Evolutionary conservation across 192 early-diverging fungal genomes (phyloP).

Genomic region (Entomortierella parvispora): DNA sequence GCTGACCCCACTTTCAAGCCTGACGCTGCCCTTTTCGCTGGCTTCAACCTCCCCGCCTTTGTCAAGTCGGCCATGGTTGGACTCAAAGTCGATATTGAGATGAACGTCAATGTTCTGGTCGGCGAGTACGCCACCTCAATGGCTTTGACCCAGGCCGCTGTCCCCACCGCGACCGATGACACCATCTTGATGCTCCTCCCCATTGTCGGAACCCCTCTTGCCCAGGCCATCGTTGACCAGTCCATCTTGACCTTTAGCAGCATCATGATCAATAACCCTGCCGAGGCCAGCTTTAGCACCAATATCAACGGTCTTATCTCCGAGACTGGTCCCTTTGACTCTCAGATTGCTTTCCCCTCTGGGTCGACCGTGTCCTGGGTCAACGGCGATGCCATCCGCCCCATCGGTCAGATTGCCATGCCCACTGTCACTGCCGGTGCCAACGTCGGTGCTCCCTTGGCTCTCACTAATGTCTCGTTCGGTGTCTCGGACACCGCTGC

Average conservation of each 20-base stretch:
- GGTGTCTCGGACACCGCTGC: conserved; percentile 38
- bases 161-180: conserved; percentile 56
- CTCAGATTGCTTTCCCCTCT: conserved; percentile 46
- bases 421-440: conserved; percentile 53
- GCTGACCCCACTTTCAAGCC: conserved; percentile 41
- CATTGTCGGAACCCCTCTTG: conserved; percentile 65
- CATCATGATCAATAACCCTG: conserved; percentile 49
- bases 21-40: conserved; percentile 48
- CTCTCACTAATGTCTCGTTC: conserved; percentile 54
- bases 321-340: conserved; percentile 52
- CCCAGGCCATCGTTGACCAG: conserved; percentile 59
- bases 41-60: conserved; percentile 58
- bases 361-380: conserved; percentile 52
- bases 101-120: conserved; percentile 54
- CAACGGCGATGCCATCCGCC: conserved; percentile 14
- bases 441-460: conserved; percentile 59
- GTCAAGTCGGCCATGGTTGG: conserved; percentile 57
- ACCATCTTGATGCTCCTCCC: conserved; percentile 61
- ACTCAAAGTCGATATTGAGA: conserved; percentile 58
- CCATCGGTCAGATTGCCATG: conserved; percentile 59
- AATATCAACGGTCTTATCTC: conserved; percentile 47
- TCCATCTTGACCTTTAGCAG: conserved; percentile 28
- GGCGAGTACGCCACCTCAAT: conserved; percentile 62
- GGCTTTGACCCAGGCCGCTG: conserved; percentile 48
- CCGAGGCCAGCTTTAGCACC: conserved; percentile 45